Evolutionary conservation across 805 yeast species (phyloP), one percentile per base, ranked within the genome.

Genomic region (Clavispora asparagi): DNA sequence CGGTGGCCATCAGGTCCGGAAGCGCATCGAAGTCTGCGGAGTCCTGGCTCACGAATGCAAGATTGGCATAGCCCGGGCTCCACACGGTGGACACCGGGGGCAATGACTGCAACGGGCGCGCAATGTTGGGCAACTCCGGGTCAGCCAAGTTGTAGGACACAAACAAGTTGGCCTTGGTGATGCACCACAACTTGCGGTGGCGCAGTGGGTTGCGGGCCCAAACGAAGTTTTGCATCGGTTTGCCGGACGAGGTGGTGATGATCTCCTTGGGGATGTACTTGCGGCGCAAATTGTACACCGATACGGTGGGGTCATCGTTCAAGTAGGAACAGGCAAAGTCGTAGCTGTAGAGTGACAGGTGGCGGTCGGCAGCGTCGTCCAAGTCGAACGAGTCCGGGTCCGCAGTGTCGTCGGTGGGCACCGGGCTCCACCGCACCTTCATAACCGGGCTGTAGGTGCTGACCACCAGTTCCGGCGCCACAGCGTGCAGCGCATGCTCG

Each of bases 371-470:
- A 10, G 44, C 42, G 12, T 51, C 54, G 1, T 42, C 38, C 17
- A 43, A 37, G 8, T 45, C 52, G 17, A 41, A 49, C 37, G 17
- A 38, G 14, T 25, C 19, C 13, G 17, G 25, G 35, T 17, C 30
- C 13, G 43, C 32, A 65, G 68, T 49, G 76, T 42, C 43, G 8
- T 39, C 50, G 36, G 43, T 47, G n/a, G 66, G 56, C 32, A 63
- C 59, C 3, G 59, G 58, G 45, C 65, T 58, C 91, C 96, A 89
- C 27, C 83, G 64, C 0, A 84, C 90, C 54, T 82, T 85, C 54
- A 85, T 80, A 1, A 92, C 85, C 0, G 96, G 87, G 13, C 85
- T 85, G 8, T 94, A 82, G 0, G 95, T 81, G 52, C 78, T 76
- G 12, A 92, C 76, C 12, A 82, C 82, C 53, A 78, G 77, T 30